Evolutionary conservation across 768 basidiomycete species (phyloP).

Genomic region (Strobilomyces confusus): DNA sequence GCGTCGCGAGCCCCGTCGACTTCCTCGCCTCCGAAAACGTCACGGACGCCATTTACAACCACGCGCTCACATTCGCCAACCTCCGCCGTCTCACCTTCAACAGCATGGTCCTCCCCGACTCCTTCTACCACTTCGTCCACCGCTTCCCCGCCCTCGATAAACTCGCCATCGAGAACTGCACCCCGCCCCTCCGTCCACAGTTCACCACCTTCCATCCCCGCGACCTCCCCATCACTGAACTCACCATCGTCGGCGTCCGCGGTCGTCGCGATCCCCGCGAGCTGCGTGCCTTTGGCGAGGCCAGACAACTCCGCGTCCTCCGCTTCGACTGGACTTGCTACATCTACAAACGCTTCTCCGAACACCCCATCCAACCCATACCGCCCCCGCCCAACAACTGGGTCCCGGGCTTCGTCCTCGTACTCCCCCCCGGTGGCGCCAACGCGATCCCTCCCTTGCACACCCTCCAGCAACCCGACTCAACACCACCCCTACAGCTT

Average conservation of each 20-base stretch:
- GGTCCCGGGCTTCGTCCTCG: slow-evolving; percentile 13
- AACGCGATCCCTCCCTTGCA: slow-evolving; percentile 7
- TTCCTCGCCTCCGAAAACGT: slow-evolving; percentile 18
- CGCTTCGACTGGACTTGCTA: slow-evolving; percentile 42
- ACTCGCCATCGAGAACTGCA: slow-evolving; percentile 42
- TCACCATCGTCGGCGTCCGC: slow-evolving; percentile 37
- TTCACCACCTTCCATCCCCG: slow-evolving; percentile 25
- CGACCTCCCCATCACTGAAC: slow-evolving; percentile 40
- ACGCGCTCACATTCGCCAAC: slow-evolving; percentile 27
- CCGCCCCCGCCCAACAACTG: slow-evolving; percentile 5
- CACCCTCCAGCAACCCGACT: slow-evolving; percentile 1
- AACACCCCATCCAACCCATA: not conserved
- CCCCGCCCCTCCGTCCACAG: slow-evolving; percentile 18
- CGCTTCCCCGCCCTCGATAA: slow-evolving; percentile 34
- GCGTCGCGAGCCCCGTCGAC: slow-evolving; percentile 17
- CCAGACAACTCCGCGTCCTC: slow-evolving; percentile 36
- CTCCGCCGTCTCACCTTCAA: slow-evolving; percentile 37
- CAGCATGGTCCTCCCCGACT: slow-evolving; percentile 35
- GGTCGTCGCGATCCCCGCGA: slow-evolving; percentile 24
- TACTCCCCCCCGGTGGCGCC: slow-evolving; percentile 4
- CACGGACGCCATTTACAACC: slow-evolving; percentile 19
- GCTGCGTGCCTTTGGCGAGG: slow-evolving; percentile 34
- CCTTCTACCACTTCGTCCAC: slow-evolving; percentile 35
- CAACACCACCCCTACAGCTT: not conserved
- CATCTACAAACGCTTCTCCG: slow-evolving; percentile 31